Evolutionary conservation across 441 rosid species (phyloP), one percentile per base, ranked within the genome.

Genomic region (Melastoma candidum): DNA sequence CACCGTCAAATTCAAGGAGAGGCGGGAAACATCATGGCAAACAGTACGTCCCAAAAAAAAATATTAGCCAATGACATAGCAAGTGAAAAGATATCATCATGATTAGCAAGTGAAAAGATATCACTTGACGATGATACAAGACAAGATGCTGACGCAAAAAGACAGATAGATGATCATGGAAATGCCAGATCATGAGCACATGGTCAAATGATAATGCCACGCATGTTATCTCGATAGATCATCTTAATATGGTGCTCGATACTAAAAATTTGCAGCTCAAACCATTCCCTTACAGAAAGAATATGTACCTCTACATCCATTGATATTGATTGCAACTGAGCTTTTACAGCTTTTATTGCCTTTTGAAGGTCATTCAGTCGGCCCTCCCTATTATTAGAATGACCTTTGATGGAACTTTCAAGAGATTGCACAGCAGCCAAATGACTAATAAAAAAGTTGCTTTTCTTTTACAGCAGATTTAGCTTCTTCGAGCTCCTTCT

Each of bases 381-480:
- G 59, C 77, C 87, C 61, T 81, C 96, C 72, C 99, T 77, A 77
- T 78, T 86, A 61, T 68, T 83, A 55, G 80, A 83, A 63, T 93
- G 93, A 53, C 89, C 96, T 74, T 68, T 87, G 56, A 94, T 83
- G 46, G 97, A 84, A 70, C 79, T 82, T 72, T 89, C 99, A 58
- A 89, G 95, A 29, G 36, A 67, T 47, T 71, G 74, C 54, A 89
- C 96, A 8, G 58, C 56, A 59, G 60, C 74, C 12, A 76, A 76
- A 71, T 86, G 74, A 24, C 75, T 70, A 75, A 71, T 77, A 81
- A 55, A 77, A 64, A 48, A 67, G 61, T 64, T 87, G 81, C 68
- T 89, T 89, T 55, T 82, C 95, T 73, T 80, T 70, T 68, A 72
- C 70, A 32, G 72, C 77, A 60, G 71, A 74, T 69, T 68, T 84